Base-by-base conservation (phyloP, 768 basidiomycete species). In the Hypholoma sublateritium region DNA sequence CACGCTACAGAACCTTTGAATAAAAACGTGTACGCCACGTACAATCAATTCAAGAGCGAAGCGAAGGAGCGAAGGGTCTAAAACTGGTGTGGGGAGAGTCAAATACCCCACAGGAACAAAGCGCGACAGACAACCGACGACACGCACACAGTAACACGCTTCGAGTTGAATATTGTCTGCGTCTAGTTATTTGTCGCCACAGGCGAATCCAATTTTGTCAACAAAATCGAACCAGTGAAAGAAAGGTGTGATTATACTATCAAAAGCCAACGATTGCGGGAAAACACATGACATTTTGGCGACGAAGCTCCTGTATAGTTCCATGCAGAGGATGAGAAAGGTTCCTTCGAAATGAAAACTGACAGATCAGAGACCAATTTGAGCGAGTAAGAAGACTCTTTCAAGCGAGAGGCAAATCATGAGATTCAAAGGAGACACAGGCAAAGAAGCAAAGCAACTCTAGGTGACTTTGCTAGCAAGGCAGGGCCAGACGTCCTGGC, bases 61-160 rank as follows among this genome's bases (percentile, higher is more conserved):
- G 12, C 17, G 14, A n/a, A 43, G n/a, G n/a, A 25, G n/a, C 12
- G 13, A 21, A 34, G 16, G 16, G 16, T 28, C 35, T 24, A 55
- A 36, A 45, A 17, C n/a, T 11, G 46, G n/a, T 50, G 48, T 36
- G 46, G 55, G 55, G 55, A 42, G 46, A 19, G 45, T 53, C 35
- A 51, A 41, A 52, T 32, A 45, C 50, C 50, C 45, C 49, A 58
- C 22, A 44, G 22, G 21, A 49, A 25, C 42, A 49, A 28, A 21
- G 47, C 28, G 21, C 34, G 35, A 36, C 13, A 9, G 28, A 32
- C 5, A 32, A 7, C 5, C 9, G 28, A 32, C 28, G 28, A 32
- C 5, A 32, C 28, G 28, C 6, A 32, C 28, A 32, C 9, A 32
- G 5, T 7, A 32, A 32, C 28, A 9, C 28, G 28, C 28, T 32